Evolutionary conservation across 2,329 filamentous ascomycete species (phyloP).

Genomic region (Penicillium thymicola): DNA sequence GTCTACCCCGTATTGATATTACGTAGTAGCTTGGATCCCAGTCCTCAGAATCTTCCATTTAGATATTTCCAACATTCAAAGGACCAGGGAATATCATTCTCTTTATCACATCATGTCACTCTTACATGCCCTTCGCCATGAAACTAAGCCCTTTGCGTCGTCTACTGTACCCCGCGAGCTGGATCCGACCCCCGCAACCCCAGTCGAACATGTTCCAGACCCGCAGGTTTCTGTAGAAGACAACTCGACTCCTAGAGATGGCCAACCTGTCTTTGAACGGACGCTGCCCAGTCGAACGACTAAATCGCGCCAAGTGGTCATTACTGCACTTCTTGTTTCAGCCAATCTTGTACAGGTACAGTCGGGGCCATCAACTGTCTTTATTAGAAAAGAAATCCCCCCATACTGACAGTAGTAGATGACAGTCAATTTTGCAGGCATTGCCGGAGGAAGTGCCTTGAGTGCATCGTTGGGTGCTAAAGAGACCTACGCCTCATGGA

Average conservation of each 20-base stretch:
- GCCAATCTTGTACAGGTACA: slow-evolving; percentile 29
- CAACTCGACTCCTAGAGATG: not conserved
- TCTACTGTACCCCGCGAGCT: not conserved
- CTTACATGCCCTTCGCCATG: not conserved
- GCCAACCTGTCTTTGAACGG: slow-evolving; percentile 22
- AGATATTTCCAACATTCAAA: not conserved
- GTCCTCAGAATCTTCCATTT: not conserved
- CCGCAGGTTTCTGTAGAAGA: not conserved
- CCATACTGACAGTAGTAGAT: slow-evolving; percentile 14
- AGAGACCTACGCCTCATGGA: slow-evolving; percentile 25
- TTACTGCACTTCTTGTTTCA: slow-evolving; percentile 22
- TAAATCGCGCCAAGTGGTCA: slow-evolving; percentile 15
- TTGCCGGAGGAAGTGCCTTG: slow-evolving; percentile 25
- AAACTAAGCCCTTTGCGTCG: not conserved
- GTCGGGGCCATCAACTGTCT: fast-evolving
- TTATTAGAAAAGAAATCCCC: not conserved
- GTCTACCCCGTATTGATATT: not conserved
- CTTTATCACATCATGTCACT: not conserved
- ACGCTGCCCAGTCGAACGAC: slow-evolving; percentile 14
- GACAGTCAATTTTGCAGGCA: slow-evolving; percentile 28
- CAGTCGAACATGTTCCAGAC: not conserved
- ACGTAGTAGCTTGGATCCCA: not conserved
- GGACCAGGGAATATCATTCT: too few species aligned
- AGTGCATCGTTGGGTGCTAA: slow-evolving; percentile 18
- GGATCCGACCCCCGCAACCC: not conserved